Evolutionary conservation across 495 filamentous ascomycete species (phyloP).

Genomic region (Neohortaea acidophila): DNA sequence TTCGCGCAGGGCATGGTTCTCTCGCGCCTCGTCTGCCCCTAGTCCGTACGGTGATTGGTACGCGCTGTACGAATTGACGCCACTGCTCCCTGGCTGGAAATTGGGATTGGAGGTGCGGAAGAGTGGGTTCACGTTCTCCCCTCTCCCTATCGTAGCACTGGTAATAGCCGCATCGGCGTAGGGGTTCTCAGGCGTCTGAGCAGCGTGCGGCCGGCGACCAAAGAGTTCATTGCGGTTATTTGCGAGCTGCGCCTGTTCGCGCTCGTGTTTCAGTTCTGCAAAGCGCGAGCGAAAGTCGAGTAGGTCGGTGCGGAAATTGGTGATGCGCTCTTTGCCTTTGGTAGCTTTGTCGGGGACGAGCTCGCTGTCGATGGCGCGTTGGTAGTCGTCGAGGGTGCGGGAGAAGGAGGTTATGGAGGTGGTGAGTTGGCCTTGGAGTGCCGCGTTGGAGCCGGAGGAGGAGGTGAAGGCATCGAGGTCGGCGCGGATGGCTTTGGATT

Average conservation of each 20-base stretch:
- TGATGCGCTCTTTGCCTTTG: constrained; percentile 74
- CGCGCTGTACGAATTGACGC: constrained; percentile 9
- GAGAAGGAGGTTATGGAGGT: constrained; percentile 77
- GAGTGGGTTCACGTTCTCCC: constrained; percentile 24
- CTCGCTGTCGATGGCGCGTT: constrained; percentile 69
- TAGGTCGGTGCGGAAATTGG: constrained; percentile 72
- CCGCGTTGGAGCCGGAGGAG: constrained; percentile 43
- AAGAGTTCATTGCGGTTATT: constrained; percentile 71
- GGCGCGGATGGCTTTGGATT: constrained; percentile 71
- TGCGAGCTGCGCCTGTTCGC: constrained; percentile 43
- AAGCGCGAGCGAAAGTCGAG: constrained; percentile 62
- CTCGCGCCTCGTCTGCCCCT: constrained; percentile 44
- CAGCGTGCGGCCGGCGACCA: constrained; percentile 73
- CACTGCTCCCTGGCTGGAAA: constrained; percentile 19
- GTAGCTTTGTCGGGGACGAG: constrained; percentile 73
- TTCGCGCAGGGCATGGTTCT: constrained; percentile 76
- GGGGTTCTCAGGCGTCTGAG: constrained; percentile 86
- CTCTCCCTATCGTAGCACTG: constrained; percentile 8
- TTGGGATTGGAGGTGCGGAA: constrained; percentile 23
- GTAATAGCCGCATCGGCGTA: constrained; percentile 49
- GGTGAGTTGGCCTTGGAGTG: constrained; percentile 63
- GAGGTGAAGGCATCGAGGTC: constrained; percentile 64
- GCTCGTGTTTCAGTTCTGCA: constrained; percentile 54
- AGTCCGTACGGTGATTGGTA: constrained; percentile 16
- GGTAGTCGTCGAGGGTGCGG: constrained; percentile 88